phyloP scores from a whole-genome alignment of 345 rosid species.

The Syzygium grande region DNA sequence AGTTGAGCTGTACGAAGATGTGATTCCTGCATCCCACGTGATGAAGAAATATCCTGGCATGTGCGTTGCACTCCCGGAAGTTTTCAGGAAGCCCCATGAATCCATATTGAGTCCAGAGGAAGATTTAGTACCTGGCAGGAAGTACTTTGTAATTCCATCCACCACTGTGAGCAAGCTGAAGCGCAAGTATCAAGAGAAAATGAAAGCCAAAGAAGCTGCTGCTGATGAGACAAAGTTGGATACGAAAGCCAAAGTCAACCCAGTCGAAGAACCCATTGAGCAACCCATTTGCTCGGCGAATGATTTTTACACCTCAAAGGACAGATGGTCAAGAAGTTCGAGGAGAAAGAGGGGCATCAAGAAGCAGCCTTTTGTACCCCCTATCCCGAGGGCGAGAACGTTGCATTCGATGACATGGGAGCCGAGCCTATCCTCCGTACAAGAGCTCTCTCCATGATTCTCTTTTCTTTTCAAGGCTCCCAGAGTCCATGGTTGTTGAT shows the following conservation, averaged over 20 bases:
- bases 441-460: constrained; percentile 44
- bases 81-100: constrained; percentile 32
- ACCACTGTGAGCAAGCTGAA: constrained; percentile 38
- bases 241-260: constrained; percentile 25
- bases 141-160: constrained; percentile 37
- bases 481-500: neutral
- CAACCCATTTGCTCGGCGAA: constrained; percentile 29
- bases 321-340: neutral
- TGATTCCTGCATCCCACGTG: constrained; percentile 29
- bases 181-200: constrained; percentile 13
- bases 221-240: constrained; percentile 6
- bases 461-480: neutral
- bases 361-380: constrained; percentile 50
- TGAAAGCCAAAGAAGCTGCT: constrained; percentile 2
- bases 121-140: constrained; percentile 35
- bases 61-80: constrained; percentile 42
- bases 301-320: constrained; percentile 32
- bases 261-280: constrained; percentile 9
- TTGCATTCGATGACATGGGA: constrained; percentile 26
- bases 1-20: constrained; percentile 31
- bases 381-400: constrained; percentile 21
- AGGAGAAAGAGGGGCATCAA: constrained; percentile 8
- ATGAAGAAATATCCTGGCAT: constrained; percentile 53
- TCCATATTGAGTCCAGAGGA: constrained; percentile 38
- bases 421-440: constrained; percentile 43